Percentiles rank a stretch among this genome's conserved stretches.
Conservation (phyloP, 2,329 filamentous ascomycete genomes). For the Aschersonia sp. region DNA sequence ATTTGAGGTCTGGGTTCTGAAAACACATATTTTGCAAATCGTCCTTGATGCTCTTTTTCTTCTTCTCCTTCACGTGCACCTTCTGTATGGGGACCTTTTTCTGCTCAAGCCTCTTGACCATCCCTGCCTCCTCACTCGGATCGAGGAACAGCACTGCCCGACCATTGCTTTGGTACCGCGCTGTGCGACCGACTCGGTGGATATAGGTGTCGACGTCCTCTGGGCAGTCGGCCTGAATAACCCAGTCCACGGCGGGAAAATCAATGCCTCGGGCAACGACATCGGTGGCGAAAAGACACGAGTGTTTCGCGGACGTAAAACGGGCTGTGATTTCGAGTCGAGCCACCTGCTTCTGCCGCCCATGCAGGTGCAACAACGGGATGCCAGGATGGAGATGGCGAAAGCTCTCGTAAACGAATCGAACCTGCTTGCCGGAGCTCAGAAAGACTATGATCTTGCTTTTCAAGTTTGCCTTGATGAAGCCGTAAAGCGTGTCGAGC, state of each 20-base stretch:
- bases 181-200: constrained; percentile 85
- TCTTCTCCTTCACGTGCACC: constrained; percentile 79
- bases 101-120: constrained; percentile 69
- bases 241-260: constrained; percentile 95
- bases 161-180: constrained; percentile 80
- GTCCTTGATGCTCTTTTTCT: constrained; percentile 72
- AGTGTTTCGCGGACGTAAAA: constrained; percentile 67
- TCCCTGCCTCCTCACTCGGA: constrained; percentile 83
- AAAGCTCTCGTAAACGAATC: constrained; percentile 89
- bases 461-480: constrained; percentile 82
- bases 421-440: constrained; percentile 89
- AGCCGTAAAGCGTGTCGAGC: constrained; percentile 82
- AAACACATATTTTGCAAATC: constrained; percentile 93
- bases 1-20: constrained; percentile 85
- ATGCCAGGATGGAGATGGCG: constrained; percentile 90
- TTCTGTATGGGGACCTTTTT: constrained; percentile 82
- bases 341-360: constrained; percentile 82
- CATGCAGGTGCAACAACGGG: constrained; percentile 81
- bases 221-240: constrained; percentile 94
- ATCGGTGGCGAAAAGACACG: constrained; percentile 89
- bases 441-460: constrained; percentile 92
- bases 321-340: constrained; percentile 75
- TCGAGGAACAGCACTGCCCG: constrained; percentile 84
- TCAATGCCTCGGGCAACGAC: constrained; percentile 89
- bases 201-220: constrained; percentile 98